phyloP scores from a whole-genome alignment of 148 eudicot genomes.

The Rhododendron simsii region DNA sequence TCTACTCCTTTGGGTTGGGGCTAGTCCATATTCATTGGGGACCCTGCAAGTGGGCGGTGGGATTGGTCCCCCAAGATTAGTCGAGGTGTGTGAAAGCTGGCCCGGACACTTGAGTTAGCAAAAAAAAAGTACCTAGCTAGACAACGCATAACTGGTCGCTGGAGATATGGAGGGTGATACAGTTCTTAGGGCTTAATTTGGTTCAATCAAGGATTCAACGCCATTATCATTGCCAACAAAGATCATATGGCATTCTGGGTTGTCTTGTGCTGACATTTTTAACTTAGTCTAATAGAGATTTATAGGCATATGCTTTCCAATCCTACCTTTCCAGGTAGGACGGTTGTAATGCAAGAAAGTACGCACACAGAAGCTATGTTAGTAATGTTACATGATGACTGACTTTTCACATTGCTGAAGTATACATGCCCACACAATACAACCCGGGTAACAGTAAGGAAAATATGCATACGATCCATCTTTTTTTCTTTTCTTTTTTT shows the following conservation, averaged over 20 bases:
- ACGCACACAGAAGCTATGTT: neutral
- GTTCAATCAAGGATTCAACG: neutral
- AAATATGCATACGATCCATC: neutral
- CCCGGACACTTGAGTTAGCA: too few relatives aligned
- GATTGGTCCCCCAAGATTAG: too few relatives aligned
- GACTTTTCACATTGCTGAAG: neutral
- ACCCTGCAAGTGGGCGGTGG: too few relatives aligned
- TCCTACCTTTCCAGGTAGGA: neutral
- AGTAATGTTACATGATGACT: neutral
- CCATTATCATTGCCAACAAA: neutral
- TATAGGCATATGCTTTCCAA: neutral
- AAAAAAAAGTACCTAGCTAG: neutral
- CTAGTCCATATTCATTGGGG: too few relatives aligned
- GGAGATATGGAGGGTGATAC: neutral
- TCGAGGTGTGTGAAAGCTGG: too few relatives aligned
- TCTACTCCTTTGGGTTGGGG: too few relatives aligned
- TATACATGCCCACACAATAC: neutral
- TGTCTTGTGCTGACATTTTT: neutral
- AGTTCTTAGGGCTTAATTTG: slow-evolving; percentile 4
- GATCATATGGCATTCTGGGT: neutral
- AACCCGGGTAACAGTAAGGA: neutral
- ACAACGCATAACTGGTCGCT: neutral
- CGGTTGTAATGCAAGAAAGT: neutral
- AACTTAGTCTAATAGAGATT: neutral
- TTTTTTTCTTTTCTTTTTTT: neutral